Evolutionary conservation across 176 grass and related monocot species (phyloP), one percentile per base, ranked within the genome.

Genomic region (Avena sativa): DNA sequence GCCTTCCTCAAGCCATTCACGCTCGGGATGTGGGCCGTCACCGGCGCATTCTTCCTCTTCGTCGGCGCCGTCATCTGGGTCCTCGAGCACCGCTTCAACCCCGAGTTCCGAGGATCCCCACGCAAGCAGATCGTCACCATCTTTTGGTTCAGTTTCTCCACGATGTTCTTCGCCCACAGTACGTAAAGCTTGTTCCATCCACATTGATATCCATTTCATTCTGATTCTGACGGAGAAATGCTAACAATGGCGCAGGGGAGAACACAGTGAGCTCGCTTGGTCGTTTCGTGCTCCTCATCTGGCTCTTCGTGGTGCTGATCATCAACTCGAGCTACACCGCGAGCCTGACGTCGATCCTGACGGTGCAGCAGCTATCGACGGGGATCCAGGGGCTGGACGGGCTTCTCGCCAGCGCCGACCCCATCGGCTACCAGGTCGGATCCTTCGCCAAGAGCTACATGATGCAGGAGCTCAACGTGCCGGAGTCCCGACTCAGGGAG

Each of bases 281-380:
- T 0, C 78, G 96, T 16, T 82, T 96, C 51, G 92, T 98, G 10
- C 92, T 98, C 47, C 78, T 98, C 84, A 90, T 98, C 77, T 98
- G 96, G 96, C 70, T 98, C 2, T 98, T 96, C 71, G 93, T 98
- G 55, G 96, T 98, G 7, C 87, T 98, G 48, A 98, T 98, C 88
- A 89, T 98, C 84, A 98, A 89, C 81, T 95, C 93, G 4, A 98
- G 96, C 88, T 98, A 98, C 88, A 98, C 96, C 14, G 96, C 93
- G 5, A 96, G 92, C 92, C 88, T 98, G 71, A 98, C 96, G 52
- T 98, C 96, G 7, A 95, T 95, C 68, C 92, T 98, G 57, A 98
- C 96, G 1, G 93, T 98, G 79, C 96, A 98, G 87, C 96, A 98
- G 87, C 84, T 98, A 43, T 94, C 92, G 1, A 92, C 93, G 16